phyloP scores from a whole-genome alignment of 2,329 filamentous ascomycete species.

The Dothistroma pini region DNA sequence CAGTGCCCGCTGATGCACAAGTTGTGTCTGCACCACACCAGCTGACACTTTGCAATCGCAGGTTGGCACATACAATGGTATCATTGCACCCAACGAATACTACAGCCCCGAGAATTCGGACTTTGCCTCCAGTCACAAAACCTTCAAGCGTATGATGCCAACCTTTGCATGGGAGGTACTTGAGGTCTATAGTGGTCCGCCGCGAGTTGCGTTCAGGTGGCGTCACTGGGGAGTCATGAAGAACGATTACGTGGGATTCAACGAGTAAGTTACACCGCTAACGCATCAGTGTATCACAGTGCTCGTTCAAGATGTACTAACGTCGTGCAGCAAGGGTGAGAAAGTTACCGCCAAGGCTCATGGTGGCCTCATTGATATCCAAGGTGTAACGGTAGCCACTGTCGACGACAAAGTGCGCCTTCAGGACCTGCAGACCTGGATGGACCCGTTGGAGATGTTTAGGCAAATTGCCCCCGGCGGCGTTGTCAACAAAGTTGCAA shows the following conservation, averaged over 20 bases:
- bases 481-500: constrained; percentile 44
- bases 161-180: constrained; percentile 68
- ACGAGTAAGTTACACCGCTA: constrained; percentile 49
- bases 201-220: constrained; percentile 61
- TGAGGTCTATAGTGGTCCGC: constrained; percentile 64
- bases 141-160: constrained; percentile 70
- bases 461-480: constrained; percentile 57
- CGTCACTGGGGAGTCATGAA: constrained; percentile 66
- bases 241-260: constrained; percentile 62
- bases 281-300: constrained; percentile 3
- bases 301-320: constrained; percentile 19
- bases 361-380: constrained; percentile 58
- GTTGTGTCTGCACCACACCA: neutral
- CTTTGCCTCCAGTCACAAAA: constrained; percentile 64
- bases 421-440: constrained; percentile 60
- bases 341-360: constrained; percentile 61
- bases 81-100: constrained; percentile 61
- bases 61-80: constrained; percentile 66
- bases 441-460: constrained; percentile 65
- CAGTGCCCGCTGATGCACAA: neutral
- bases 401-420: constrained; percentile 60
- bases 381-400: constrained; percentile 59
- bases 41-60: constrained; percentile 1
- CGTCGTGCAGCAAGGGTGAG: constrained; percentile 52
- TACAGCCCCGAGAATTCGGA: constrained; percentile 60